phyloP scores from a whole-genome alignment of 129 eudicot genomes.

The Calendula officinalis region DNA sequence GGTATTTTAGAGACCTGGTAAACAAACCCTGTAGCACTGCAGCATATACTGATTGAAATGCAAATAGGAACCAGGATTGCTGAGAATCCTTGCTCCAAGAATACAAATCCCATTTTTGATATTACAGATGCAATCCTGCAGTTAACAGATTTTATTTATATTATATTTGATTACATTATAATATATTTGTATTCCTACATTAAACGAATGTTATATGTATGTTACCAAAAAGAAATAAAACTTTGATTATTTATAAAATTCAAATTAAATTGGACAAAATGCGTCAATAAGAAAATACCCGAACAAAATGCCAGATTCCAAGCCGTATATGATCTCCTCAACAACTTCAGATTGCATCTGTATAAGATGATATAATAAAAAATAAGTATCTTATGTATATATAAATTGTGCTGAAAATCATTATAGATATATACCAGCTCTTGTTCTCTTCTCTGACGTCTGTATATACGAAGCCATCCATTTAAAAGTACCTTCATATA shows the following conservation, averaged over 20 bases:
- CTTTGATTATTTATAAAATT: neutral
- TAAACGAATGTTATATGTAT: too few species aligned
- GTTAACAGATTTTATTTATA: neutral
- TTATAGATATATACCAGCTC: conserved; percentile 62
- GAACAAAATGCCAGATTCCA: conserved; percentile 95
- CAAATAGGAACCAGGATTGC: conserved; percentile 80
- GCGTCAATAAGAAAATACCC: conserved; percentile 53
- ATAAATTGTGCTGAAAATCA: neutral
- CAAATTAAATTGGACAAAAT: neutral
- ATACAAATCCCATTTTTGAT: conserved; percentile 92
- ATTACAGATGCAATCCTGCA: conserved; percentile 96
- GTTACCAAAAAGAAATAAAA: neutral
- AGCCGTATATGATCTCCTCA: conserved; percentile 91
- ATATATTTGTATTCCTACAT: too few species aligned
- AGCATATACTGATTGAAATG: conserved; percentile 72
- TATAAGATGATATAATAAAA: conserved; percentile 6
- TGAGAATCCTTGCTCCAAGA: conserved; percentile 90
- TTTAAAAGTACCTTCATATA: conserved; percentile 67
- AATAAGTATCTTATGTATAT: conserved; percentile 22
- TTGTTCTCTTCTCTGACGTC: conserved; percentile 93
- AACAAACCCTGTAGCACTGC: conserved; percentile 90
- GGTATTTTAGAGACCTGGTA: conserved; percentile 57
- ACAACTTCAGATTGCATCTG: conserved; percentile 99
- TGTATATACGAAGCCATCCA: conserved; percentile 97
- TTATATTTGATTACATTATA: neutral